Evolutionary conservation across 1,284 basidiomycete species (phyloP).

Genomic region (Naganishia sp.): DNA sequence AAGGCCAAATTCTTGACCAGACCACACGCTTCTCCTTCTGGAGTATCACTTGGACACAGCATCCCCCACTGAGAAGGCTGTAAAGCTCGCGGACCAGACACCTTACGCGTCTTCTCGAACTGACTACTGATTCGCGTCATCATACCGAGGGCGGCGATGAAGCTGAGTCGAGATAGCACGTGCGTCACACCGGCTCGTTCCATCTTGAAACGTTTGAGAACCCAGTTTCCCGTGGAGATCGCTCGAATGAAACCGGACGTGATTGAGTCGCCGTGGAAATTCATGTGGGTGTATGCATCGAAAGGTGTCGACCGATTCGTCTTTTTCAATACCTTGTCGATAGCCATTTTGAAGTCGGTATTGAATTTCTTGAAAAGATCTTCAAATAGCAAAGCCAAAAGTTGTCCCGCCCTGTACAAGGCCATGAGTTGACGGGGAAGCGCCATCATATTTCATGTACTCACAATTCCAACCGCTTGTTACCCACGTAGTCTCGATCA

Average conservation of each 20-base stretch:
- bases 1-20: conserved; percentile 97
- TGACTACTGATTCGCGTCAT: conserved; percentile 99
- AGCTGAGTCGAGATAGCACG: conserved; percentile 90
- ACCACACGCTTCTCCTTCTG: conserved; percentile 99
- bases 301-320: conserved; percentile 92
- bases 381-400: conserved; percentile 93
- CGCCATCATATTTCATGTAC: conserved; percentile 46
- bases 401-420: conserved; percentile 80
- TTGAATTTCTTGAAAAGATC: conserved; percentile 99
- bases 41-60: conserved; percentile 96
- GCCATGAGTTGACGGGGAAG: background rate
- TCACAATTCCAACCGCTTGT: conserved; percentile 95
- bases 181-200: conserved; percentile 98
- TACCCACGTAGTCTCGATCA: conserved; percentile 98
- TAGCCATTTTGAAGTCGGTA: conserved; percentile 88
- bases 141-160: conserved; percentile 98
- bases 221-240: conserved; percentile 99
- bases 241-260: conserved; percentile 95
- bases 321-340: conserved; percentile 98
- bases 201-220: conserved; percentile 99
- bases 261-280: conserved; percentile 70
- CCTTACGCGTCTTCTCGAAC: conserved; percentile 99
- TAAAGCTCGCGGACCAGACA: conserved; percentile 93
- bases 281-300: conserved; percentile 74
- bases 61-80: conserved; percentile 99